Evolutionary conservation across 2,329 filamentous ascomycete species (phyloP).

Genomic region (Aspergillus ruber): DNA sequence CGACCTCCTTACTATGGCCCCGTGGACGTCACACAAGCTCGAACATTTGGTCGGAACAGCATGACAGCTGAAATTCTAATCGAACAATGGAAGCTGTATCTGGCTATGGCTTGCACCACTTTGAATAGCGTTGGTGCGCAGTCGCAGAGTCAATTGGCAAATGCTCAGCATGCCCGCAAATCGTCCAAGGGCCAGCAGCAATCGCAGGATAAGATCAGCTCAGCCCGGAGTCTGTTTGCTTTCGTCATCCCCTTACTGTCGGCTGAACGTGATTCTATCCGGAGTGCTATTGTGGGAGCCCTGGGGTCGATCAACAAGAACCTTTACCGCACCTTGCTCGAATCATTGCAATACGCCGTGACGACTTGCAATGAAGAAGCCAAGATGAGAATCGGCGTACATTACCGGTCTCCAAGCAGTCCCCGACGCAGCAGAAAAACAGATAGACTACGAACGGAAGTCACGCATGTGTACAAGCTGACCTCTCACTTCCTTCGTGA

Average conservation of each 20-base stretch:
- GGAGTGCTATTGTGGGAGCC: conserved; percentile 83
- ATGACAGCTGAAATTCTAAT: conserved; percentile 77
- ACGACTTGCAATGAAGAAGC: conserved; percentile 83
- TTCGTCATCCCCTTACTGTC: conserved; percentile 83
- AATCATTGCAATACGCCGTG: conserved; percentile 82
- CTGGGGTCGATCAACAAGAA: conserved; percentile 93
- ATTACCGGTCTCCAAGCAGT: conserved; percentile 77
- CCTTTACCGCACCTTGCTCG: conserved; percentile 82
- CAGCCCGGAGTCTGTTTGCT: conserved; percentile 82
- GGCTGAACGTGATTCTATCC: conserved; percentile 69
- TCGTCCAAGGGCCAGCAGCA: conserved; percentile 62
- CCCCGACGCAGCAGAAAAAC: conserved; percentile 75
- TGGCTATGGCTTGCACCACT: conserved; percentile 95
- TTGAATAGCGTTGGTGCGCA: conserved; percentile 72
- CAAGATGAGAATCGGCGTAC: conserved; percentile 65
- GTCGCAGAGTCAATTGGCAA: conserved; percentile 52
- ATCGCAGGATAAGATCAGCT: conserved; percentile 72
- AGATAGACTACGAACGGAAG: conserved; percentile 82
- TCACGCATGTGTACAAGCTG: conserved; percentile 91
- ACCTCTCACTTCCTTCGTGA: conserved; percentile 83
- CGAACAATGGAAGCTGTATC: conserved; percentile 96
- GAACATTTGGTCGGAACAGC: conserved; percentile 46
- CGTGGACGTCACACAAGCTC: conserved; percentile 31
- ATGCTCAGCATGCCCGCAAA: conserved; percentile 72
- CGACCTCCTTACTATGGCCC: conserved; percentile 43